These are phyloP conservation scores for Vitis riparia DNA, from an alignment of 164 flowering plant species.

Conservation along the genomic window DNA sequence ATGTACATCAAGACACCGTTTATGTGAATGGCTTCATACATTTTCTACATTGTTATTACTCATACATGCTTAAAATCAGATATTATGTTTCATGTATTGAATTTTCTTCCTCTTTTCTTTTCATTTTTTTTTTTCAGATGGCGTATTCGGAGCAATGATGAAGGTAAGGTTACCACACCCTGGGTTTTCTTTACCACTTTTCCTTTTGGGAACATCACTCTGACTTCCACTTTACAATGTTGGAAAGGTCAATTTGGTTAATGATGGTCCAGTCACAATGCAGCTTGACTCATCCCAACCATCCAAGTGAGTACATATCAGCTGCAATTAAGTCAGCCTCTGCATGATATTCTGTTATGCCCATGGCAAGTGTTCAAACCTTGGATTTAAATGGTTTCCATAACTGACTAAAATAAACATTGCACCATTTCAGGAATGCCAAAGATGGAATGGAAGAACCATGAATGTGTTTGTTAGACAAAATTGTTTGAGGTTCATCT, in stretches of 20 bases:
- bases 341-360: neutral
- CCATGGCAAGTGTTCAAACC: neutral
- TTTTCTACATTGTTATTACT: neutral
- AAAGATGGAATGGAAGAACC: conserved; percentile 17
- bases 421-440: conserved; percentile 24
- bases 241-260: conserved; percentile 79
- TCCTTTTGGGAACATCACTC: neutral
- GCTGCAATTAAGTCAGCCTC: neutral
- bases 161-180: conserved; percentile 45
- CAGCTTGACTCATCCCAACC: conserved; percentile 81
- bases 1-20: no score
- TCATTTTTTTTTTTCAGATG: conserved; percentile 47
- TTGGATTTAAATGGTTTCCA: neutral
- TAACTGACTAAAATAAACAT: neutral
- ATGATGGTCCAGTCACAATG: conserved; percentile 97
- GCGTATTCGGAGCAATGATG: conserved; percentile 97
- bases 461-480: conserved; percentile 1
- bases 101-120: neutral
- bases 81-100: neutral
- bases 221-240: neutral
- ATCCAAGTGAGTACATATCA: conserved; percentile 47
- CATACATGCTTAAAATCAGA: neutral
- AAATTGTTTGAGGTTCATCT: neutral
- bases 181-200: neutral
- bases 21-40: neutral